phyloP scores from a whole-genome alignment of 1,284 basidiomycete genomes.

The Boletus semigastroideus region DNA sequence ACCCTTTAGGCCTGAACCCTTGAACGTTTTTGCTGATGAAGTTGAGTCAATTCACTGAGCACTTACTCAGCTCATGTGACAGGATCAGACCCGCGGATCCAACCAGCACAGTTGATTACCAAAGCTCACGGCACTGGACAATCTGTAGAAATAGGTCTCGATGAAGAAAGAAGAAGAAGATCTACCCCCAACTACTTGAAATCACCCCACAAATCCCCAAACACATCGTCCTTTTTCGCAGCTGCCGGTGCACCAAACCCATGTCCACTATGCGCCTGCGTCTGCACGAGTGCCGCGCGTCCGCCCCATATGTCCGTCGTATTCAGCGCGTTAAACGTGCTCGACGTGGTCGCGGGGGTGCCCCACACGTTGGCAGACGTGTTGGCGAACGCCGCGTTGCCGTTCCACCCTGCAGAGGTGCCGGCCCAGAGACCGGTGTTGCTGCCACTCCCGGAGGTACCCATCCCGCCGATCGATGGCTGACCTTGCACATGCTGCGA shows the following conservation, averaged over 20 bases:
- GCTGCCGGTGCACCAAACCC: conserved; percentile 38
- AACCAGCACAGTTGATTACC: no score
- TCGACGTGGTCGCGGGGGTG: conserved; percentile 4
- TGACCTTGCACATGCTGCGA: conserved; percentile 7
- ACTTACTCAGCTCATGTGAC: no score
- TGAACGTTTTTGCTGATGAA: no score
- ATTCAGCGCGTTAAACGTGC: conserved; percentile 31
- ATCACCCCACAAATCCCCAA: conserved; percentile 79
- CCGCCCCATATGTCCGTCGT: conserved; percentile 52
- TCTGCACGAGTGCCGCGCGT: neutral
- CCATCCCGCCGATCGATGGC: conserved; percentile 54
- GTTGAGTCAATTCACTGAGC: no score
- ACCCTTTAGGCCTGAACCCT: no score
- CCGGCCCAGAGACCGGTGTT: conserved; percentile 54
- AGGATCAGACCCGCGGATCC: no score
- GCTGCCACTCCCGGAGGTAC: conserved; percentile 40
- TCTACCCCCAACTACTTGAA: conserved; percentile 53
- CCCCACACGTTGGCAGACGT: conserved; percentile 43
- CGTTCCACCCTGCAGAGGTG: conserved; percentile 57
- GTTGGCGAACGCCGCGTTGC: conserved; percentile 19
- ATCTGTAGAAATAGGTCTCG: no score
- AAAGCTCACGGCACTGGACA: no score
- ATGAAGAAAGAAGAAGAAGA: neutral
- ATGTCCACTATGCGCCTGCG: neutral
- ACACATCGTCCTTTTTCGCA: conserved; percentile 72